A percentile compares a stretch with the other conserved stretches of the same genome.
Evolutionary conservation across 306 rosid genomes (phyloP).

Genomic region (apple (Malus domestica)): ASM211411v1 NC_041789.1:24535501-24536000

Average conservation of each 20-base stretch:
- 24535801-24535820: neutral
- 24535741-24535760: slow-evolving; percentile 60
- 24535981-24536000: slow-evolving; percentile 68
- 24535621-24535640: neutral
- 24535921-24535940: neutral
- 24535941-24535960: neutral
- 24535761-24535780: slow-evolving; percentile 24
- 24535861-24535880: slow-evolving; percentile 1
- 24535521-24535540: fast-evolving
- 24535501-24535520: too few species aligned
- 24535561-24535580: neutral
- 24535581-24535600: neutral
- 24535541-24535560: too few species aligned
- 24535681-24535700: neutral
- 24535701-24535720: neutral
- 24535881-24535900: slow-evolving; percentile 8
- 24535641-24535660: neutral
- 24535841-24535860: neutral
- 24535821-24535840: slow-evolving; percentile 6
- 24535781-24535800: neutral
- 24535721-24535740: slow-evolving; percentile 54
- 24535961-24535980: slow-evolving; percentile 19
- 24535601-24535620: neutral
- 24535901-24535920: neutral
- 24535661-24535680: neutral